These are phyloP conservation scores for Fusarium kyushuense DNA, from an alignment of 2,329 filamentous ascomycete genomes.

Conservation along the genomic window DNA sequence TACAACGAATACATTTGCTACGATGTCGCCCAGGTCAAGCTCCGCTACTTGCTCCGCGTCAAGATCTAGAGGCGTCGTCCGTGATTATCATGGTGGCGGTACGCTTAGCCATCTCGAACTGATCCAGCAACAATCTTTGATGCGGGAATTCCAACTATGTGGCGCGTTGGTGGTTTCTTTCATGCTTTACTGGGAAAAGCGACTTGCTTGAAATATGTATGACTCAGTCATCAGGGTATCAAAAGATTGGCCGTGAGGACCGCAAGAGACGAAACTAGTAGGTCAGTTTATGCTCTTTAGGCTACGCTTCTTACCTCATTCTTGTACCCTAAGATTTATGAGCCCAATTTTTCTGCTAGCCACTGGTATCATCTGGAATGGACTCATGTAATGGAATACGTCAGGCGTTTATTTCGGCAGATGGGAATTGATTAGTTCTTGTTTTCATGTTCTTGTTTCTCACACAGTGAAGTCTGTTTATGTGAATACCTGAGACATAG, in stretches of 20 bases:
- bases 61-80: conserved; percentile 55
- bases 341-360: background rate
- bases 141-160: background rate
- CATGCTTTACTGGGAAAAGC: too few relatives aligned
- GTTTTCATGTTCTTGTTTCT: background rate
- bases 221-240: too few relatives aligned
- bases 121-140: background rate
- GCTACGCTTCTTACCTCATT: too few relatives aligned
- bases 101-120: background rate
- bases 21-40: conserved; percentile 74
- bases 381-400: background rate
- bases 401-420: conserved; percentile 4
- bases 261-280: too few relatives aligned
- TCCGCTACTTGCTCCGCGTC: conserved; percentile 77
- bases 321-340: background rate
- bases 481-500: conserved; percentile 8
- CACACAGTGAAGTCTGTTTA: background rate
- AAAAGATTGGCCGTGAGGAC: too few relatives aligned
- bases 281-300: too few relatives aligned
- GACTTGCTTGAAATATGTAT: background rate
- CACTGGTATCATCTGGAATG: background rate
- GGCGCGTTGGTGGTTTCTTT: too few relatives aligned
- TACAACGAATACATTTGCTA: conserved; percentile 85
- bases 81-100: too few relatives aligned
- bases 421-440: background rate